Evolutionary conservation across 1,284 basidiomycete genomes (phyloP).

Genomic region (Stereum hirsutum): DNA sequence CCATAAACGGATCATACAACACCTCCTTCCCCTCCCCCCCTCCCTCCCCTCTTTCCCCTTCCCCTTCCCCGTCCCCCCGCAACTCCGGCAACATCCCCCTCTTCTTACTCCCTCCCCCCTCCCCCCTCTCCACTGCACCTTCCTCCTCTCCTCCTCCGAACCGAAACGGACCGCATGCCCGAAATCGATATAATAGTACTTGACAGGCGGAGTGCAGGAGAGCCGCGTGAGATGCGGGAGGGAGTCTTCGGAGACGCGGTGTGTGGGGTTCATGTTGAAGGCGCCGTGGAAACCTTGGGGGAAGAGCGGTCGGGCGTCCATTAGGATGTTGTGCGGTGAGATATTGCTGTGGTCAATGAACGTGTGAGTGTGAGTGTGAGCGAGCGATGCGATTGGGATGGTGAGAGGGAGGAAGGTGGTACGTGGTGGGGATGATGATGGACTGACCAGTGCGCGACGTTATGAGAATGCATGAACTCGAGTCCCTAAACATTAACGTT

Average conservation of each 20-base stretch:
- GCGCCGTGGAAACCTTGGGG: slow-evolving; percentile 2
- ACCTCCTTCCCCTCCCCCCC: background rate
- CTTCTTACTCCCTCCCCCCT: no score
- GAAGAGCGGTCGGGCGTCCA: slow-evolving; percentile 1
- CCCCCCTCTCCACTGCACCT: no score
- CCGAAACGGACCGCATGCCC: no score
- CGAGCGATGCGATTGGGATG: background rate
- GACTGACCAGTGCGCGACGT: slow-evolving; percentile 2
- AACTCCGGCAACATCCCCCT: background rate
- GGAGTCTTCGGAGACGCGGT: background rate
- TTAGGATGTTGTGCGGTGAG: background rate
- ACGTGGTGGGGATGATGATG: background rate
- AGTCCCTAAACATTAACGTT: slow-evolving; percentile 1
- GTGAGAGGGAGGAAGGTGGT: background rate
- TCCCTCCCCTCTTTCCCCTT: background rate
- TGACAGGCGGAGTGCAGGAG: background rate
- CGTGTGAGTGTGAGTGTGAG: background rate
- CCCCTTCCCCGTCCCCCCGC: no score
- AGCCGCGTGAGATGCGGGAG: slow-evolving; percentile 2
- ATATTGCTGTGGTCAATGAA: slow-evolving; percentile 3
- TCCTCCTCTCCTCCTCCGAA: no score
- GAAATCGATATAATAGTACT: slow-evolving; percentile 1
- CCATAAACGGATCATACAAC: background rate
- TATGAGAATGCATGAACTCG: slow-evolving; percentile 2
- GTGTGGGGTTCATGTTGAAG: slow-evolving; percentile 3